These are phyloP conservation scores for Kluyveromyces wickerhamii DNA, from an alignment of 805 yeast species.

Conservation along the genomic window DNA sequence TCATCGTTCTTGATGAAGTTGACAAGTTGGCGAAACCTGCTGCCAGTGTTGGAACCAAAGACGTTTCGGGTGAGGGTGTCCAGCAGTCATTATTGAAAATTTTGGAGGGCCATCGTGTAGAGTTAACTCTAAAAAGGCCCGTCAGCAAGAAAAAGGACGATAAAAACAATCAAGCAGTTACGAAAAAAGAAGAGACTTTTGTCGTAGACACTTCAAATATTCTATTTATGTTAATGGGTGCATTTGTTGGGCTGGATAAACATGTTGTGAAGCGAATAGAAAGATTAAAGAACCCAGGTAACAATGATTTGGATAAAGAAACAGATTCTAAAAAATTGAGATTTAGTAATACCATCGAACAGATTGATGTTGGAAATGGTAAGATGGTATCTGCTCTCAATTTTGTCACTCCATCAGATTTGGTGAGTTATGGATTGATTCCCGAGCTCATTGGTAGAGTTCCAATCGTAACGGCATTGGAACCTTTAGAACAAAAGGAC, in stretches of 20 bases:
- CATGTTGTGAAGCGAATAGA: constrained; percentile 36
- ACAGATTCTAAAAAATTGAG: constrained; percentile 12
- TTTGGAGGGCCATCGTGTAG: constrained; percentile 48
- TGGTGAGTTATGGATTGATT: constrained; percentile 45
- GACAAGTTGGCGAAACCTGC: constrained; percentile 49
- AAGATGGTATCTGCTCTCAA: constrained; percentile 36
- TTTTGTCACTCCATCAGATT: constrained; percentile 41
- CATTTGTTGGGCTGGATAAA: constrained; percentile 50
- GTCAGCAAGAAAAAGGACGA: constrained; percentile 22
- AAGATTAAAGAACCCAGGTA: constrained; percentile 16
- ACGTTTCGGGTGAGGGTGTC: constrained; percentile 59
- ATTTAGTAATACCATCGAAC: constrained; percentile 27
- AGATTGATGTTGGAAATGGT: constrained; percentile 33
- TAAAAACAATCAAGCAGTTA: constrained; percentile 26
- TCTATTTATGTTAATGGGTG: constrained; percentile 52
- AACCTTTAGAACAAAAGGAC: constrained; percentile 38
- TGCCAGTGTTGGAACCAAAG: constrained; percentile 41
- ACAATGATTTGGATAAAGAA: constrained; percentile 7
- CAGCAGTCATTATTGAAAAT: constrained; percentile 52
- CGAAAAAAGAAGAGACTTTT: constrained; percentile 36
- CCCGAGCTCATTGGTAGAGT: constrained; percentile 56
- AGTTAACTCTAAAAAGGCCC: constrained; percentile 39
- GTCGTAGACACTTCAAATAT: constrained; percentile 49
- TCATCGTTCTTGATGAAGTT: constrained; percentile 51
- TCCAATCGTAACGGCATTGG: constrained; percentile 44